Conservation (phyloP, 176 grass and related monocot species). For the Coix lacrymajobi region DNA sequence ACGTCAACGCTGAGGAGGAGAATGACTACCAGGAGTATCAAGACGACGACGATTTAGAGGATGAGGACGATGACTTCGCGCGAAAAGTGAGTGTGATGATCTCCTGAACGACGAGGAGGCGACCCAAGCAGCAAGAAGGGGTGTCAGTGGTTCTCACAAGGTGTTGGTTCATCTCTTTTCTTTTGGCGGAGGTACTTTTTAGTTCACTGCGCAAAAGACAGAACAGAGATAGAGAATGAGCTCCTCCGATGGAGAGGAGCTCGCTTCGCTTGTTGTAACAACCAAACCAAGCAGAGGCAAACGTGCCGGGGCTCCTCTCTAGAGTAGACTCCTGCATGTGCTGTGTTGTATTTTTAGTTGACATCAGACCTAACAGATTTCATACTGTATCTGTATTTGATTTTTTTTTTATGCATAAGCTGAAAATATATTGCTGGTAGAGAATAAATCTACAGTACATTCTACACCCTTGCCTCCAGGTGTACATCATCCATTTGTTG, state of each 20-base stretch:
- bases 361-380: slow-evolving; percentile 14
- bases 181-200: slow-evolving; percentile 31
- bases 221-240: slow-evolving; percentile 15
- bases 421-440: neutral
- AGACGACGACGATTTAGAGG: slow-evolving; percentile 43
- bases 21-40: slow-evolving; percentile 45
- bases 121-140: neutral
- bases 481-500: neutral
- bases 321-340: too few relatives aligned
- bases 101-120: slow-evolving; percentile 23
- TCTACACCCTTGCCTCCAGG: neutral
- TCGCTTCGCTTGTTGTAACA: neutral
- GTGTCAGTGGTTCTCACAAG: slow-evolving; percentile 2
- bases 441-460: neutral
- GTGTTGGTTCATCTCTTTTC: slow-evolving; percentile 18
- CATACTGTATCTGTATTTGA: slow-evolving; percentile 14
- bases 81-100: slow-evolving; percentile 48
- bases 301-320: too few relatives aligned
- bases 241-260: neutral
- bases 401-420: slow-evolving; percentile 22
- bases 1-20: slow-evolving; percentile 21
- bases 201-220: slow-evolving; percentile 15
- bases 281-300: neutral
- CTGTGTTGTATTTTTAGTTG: slow-evolving; percentile 29
- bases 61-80: slow-evolving; percentile 46